These are phyloP conservation scores for Amesomyces nigricolor DNA, from an alignment of 2,329 filamentous ascomycete species.

Conservation along the genomic window DNA sequence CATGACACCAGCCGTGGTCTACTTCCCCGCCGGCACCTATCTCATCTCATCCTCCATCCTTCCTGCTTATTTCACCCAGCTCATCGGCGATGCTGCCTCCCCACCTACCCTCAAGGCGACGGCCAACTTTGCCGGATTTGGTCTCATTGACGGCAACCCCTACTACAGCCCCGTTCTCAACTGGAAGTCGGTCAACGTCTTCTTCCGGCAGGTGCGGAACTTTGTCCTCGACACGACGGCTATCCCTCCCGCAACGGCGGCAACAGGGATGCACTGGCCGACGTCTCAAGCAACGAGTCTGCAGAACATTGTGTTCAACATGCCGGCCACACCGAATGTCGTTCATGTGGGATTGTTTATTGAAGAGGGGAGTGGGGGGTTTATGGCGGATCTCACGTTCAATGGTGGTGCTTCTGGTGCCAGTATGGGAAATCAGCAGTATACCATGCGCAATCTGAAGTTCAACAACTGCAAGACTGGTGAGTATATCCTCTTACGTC, in stretches of 20 bases:
- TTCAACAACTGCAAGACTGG: slow-evolving; percentile 61
- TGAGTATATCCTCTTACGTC: too few species aligned
- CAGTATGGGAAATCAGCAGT: slow-evolving; percentile 64
- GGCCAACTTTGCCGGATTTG: slow-evolving; percentile 43
- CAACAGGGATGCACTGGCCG: slow-evolving; percentile 62
- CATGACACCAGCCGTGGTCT: slow-evolving; percentile 38
- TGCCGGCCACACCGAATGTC: slow-evolving; percentile 44
- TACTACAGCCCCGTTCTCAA: slow-evolving; percentile 40
- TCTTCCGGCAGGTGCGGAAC: slow-evolving; percentile 55
- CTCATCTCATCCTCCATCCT: slow-evolving; percentile 64
- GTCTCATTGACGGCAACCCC: slow-evolving; percentile 45
- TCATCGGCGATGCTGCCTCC: slow-evolving; percentile 63
- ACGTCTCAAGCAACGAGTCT: slow-evolving; percentile 59
- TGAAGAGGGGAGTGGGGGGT: slow-evolving; percentile 38
- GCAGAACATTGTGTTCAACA: slow-evolving; percentile 53
- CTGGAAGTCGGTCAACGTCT: slow-evolving; percentile 54
- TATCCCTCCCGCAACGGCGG: slow-evolving; percentile 42
- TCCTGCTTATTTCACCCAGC: slow-evolving; percentile 73
- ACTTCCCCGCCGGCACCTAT: slow-evolving; percentile 55
- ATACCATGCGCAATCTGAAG: slow-evolving; percentile 60
- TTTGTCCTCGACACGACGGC: slow-evolving; percentile 53
- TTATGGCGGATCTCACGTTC: slow-evolving; percentile 53
- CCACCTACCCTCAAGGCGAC: slow-evolving; percentile 52
- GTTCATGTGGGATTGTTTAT: slow-evolving; percentile 54
- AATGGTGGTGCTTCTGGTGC: slow-evolving; percentile 54